phyloP scores from a whole-genome alignment of 2,329 filamentous ascomycete genomes.

The Cercospora canescens region DNA sequence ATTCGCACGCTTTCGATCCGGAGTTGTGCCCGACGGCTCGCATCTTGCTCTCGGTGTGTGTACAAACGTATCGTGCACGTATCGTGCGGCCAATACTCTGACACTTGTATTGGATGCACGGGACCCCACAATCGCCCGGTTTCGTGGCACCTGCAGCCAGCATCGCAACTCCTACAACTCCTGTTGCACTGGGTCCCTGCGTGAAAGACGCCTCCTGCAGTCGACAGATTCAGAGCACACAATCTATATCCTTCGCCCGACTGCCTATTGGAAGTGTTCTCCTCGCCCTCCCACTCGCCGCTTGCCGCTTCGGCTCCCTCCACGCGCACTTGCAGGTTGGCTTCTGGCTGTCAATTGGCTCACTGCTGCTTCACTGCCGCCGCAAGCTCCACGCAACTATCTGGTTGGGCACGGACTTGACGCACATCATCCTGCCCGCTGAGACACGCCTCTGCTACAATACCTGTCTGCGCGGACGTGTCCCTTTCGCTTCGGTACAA shows the following conservation, averaged over 20 bases:
- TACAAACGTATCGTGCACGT: background rate
- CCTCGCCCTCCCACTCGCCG: conserved; percentile 1
- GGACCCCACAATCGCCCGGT: background rate
- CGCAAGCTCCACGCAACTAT: background rate
- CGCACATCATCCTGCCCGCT: conserved; percentile 1
- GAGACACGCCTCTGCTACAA: background rate
- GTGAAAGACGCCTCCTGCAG: background rate
- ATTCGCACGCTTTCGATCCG: background rate
- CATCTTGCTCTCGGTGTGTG: background rate
- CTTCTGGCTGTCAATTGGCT: conserved; percentile 10
- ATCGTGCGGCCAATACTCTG: background rate
- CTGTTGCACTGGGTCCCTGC: background rate
- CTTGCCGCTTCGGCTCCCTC: conserved; percentile 10
- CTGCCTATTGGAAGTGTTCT: conserved; percentile 1
- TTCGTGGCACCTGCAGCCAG: background rate
- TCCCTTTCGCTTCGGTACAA: background rate
- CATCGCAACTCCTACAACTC: background rate
- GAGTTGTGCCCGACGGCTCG: background rate
- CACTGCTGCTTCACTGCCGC: conserved; percentile 4
- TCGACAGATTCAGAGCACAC: background rate
- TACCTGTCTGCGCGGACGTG: background rate
- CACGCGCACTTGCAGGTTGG: conserved; percentile 12
- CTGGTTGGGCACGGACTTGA: conserved; percentile 9
- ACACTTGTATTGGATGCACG: background rate
- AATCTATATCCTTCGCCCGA: background rate